Conservation (phyloP, 2,329 filamentous ascomycete genomes). For the Blastomyces silverae region DNA sequence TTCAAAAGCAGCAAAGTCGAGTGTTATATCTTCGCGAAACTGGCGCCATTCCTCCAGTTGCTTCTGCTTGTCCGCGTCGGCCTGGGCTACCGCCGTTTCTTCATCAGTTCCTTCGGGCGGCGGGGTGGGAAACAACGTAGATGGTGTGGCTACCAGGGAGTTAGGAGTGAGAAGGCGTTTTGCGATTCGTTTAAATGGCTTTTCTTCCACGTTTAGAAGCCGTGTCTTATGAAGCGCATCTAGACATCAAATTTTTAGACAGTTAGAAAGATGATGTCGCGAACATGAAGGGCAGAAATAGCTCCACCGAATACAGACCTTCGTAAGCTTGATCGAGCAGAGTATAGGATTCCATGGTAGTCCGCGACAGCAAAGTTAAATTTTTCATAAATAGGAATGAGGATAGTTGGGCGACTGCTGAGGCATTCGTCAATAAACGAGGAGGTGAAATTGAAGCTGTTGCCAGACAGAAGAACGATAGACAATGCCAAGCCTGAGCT, state of each 20-base stretch:
- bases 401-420: background rate
- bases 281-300: conserved; percentile 12
- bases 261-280: background rate
- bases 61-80: conserved; percentile 45
- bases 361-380: background rate
- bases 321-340: conserved; percentile 64
- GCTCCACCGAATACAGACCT: conserved; percentile 27
- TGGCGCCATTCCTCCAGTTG: conserved; percentile 53
- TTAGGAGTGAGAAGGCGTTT: conserved; percentile 68
- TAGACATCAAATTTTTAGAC: conserved; percentile 26
- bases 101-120: conserved; percentile 53
- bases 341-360: conserved; percentile 52
- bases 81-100: conserved; percentile 38
- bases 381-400: background rate
- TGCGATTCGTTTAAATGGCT: conserved; percentile 81
- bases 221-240: conserved; percentile 81
- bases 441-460: background rate
- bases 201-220: conserved; percentile 83
- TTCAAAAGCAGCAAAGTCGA: conserved; percentile 86
- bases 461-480: too few species aligned
- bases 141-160: conserved; percentile 53
- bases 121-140: conserved; percentile 56
- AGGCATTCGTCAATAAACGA: background rate
- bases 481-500: background rate
- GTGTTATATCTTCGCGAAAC: conserved; percentile 73